Base-by-base conservation (phyloP, 164 flowering plant genomes). In the Magnolia kwangsiensis region DNA sequence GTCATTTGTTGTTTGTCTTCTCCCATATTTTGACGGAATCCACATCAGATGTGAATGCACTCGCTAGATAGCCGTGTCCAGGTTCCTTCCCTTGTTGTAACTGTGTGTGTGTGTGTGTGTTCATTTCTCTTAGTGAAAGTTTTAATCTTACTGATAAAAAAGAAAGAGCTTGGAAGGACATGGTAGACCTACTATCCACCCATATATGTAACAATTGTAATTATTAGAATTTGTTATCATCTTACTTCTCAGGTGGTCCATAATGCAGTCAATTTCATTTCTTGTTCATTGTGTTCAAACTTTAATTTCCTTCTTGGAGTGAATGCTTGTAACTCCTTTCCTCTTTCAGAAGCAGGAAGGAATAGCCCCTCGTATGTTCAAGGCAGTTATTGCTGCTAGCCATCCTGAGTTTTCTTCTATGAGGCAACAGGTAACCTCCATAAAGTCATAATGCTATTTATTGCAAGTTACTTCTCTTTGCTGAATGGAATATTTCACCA, bases 261-360 rank as follows among this genome's bases (percentile, higher is more conserved):
- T 55, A 55, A 55, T 11, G 61, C 61, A 55, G 61, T 55, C 61
- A 55, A 11, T 11, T 55, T 55, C 16, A 11, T 55, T 55, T 55
- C 61, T 11, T 55, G 13, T 16, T 55, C 3, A 0, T 11, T 16
- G 18, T 55, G 18, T 55, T 55, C 18, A 11, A 37, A 55, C 10
- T 55, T 11, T 55, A 37, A 37, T 55, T 55, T 55, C 10, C 61
- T 55, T 55, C 18, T 55, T 14, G 61, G 61, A 66, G 31, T 31
- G 49, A 50, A 69, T 68, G n/a, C 50, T 71, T 24, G 8, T 51
- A 19, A 63, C 16, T 45, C 63, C 61, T 78, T 24, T 31, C 21
- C 21, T 74, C 61, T 78, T 85, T 71, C 89, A 93, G 96, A 94
- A 85, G 77, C 97, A 95, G 80, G 94, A 87, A 83, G 96, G 98